phyloP scores from a whole-genome alignment of 2,329 filamentous ascomycete genomes.

The Fusarium sp. region DNA sequence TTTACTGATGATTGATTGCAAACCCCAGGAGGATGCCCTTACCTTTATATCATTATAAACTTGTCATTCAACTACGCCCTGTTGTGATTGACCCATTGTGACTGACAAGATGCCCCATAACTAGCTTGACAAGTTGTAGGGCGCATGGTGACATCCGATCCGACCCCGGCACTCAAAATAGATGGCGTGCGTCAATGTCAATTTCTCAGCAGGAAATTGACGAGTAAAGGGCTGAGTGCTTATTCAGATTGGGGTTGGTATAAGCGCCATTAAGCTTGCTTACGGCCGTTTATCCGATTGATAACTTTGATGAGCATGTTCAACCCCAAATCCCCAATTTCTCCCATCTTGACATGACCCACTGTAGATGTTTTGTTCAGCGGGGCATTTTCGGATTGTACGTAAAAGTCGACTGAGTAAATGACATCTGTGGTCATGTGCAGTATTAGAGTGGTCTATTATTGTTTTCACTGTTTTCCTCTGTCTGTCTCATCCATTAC shows the following conservation, averaged over 20 bases:
- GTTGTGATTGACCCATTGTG: slow-evolving; percentile 40
- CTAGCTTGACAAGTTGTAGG: slow-evolving; percentile 41
- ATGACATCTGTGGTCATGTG: background rate
- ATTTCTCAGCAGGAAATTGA: background rate
- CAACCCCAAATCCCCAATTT: slow-evolving; percentile 15
- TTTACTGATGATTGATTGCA: background rate
- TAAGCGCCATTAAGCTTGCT: background rate
- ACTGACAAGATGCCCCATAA: slow-evolving; percentile 31
- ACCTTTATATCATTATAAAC: slow-evolving; percentile 12
- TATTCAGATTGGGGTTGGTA: slow-evolving; percentile 1
- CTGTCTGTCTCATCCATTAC: background rate
- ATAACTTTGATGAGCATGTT: background rate
- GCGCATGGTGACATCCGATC: slow-evolving; percentile 36
- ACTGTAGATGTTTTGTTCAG: slow-evolving; percentile 28
- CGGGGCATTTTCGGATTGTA: slow-evolving; percentile 30
- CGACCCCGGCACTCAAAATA: slow-evolving; percentile 19
- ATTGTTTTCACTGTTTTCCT: no score
- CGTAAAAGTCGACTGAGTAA: slow-evolving; percentile 37
- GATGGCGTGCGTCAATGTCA: slow-evolving; percentile 1
- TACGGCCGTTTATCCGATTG: slow-evolving; percentile 23
- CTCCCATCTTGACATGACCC: slow-evolving; percentile 16
- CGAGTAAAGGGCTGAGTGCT: background rate
- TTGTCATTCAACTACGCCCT: slow-evolving; percentile 27
- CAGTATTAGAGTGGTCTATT: background rate
- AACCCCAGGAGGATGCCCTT: background rate